Percentiles rank a stretch among this genome's conserved stretches.
Conservation (phyloP, 148 eudicot genomes). For the Vaccinium macrocarpon region DNA sequence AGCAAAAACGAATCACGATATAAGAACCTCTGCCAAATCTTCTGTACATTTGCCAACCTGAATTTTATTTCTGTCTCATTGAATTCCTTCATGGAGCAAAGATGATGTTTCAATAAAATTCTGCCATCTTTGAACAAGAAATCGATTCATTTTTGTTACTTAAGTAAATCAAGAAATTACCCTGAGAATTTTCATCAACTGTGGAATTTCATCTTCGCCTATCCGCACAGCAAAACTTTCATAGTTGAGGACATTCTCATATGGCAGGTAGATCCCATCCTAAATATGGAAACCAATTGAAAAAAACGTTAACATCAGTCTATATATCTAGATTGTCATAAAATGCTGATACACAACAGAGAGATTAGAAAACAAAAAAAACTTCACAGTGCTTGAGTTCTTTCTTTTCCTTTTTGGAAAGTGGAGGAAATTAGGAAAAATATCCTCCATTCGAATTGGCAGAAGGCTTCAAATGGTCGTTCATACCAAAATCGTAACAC, state of each 20-base stretch:
- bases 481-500: background rate
- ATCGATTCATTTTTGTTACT: background rate
- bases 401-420: background rate
- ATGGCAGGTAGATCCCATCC: constrained; percentile 96
- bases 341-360: background rate
- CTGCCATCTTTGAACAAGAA: background rate
- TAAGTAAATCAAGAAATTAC: constrained; percentile 30
- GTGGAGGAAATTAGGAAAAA: background rate
- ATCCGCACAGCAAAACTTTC: constrained; percentile 94
- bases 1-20: constrained; percentile 79
- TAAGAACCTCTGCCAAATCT: constrained; percentile 84
- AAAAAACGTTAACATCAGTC: background rate
- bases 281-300: constrained; percentile 24
- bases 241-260: constrained; percentile 87
- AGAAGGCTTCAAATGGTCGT: constrained; percentile 3
- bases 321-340: background rate
- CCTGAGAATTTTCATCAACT: constrained; percentile 66
- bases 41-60: constrained; percentile 77
- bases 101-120: background rate
- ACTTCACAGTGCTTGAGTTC: background rate
- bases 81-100: constrained; percentile 45
- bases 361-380: background rate
- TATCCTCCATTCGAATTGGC: background rate
- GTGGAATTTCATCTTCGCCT: constrained; percentile 80
- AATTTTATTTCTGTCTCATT: constrained; percentile 83